Conservation (phyloP, 179 eudicot species). For the Carnegiea gigantea region DNA sequence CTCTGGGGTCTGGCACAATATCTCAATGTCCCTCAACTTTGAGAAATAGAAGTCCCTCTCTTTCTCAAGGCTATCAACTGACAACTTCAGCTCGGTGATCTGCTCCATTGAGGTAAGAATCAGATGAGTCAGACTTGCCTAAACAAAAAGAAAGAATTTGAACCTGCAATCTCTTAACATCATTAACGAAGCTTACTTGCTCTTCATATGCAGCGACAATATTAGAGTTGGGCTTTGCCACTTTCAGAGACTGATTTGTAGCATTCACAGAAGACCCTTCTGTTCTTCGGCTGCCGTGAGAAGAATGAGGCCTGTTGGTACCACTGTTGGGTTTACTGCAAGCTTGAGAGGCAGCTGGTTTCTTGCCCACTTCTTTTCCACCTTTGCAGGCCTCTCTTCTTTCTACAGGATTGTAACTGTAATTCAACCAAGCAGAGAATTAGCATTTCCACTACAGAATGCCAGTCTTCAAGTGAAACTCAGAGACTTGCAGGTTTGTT, state of each 20-base stretch:
- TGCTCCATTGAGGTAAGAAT: conserved; percentile 25
- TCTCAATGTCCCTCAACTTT: conserved; percentile 79
- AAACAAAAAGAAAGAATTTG: background rate
- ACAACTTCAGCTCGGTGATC: conserved; percentile 81
- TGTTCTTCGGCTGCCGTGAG: conserved; percentile 48
- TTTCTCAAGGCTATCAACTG: conserved; percentile 80
- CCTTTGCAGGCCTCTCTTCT: conserved; percentile 73
- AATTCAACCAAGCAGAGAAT: background rate
- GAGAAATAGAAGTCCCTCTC: conserved; percentile 88
- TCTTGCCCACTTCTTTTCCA: conserved; percentile 61
- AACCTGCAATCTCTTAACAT: background rate
- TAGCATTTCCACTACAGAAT: background rate
- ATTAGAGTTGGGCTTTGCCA: conserved; percentile 34
- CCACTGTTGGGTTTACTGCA: conserved; percentile 36
- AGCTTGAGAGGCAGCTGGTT: conserved; percentile 48
- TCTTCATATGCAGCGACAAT: conserved; percentile 41
- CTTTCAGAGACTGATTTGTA: conserved; percentile 42
- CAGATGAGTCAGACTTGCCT: conserved; percentile 12
- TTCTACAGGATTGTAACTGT: conserved; percentile 68
- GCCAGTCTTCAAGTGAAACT: background rate
- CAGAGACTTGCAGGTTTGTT: background rate
- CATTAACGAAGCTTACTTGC: background rate
- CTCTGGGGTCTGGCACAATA: conserved; percentile 72
- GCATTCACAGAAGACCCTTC: conserved; percentile 36
- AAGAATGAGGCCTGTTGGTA: conserved; percentile 41